Percentiles rank a stretch among this genome's conserved stretches.
Conservation (phyloP, 768 basidiomycete species). For the button mushroom (Agaricus bisporus) region DNA sequence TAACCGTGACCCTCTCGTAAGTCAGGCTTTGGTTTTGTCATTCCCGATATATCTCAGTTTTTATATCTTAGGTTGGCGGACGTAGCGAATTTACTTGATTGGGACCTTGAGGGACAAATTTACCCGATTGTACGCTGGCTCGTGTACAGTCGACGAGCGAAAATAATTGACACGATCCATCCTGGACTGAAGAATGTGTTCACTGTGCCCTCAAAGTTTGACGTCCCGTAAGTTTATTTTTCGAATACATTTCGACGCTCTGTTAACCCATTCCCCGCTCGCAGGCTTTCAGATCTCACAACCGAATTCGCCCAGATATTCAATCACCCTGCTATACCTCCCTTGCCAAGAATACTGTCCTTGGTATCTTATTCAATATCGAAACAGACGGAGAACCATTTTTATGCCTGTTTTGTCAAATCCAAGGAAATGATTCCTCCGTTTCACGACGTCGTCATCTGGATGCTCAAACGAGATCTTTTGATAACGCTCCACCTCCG, state of each 20-base stretch:
- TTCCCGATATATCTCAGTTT: neutral
- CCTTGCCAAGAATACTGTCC: conserved; percentile 70
- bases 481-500: conserved; percentile 81
- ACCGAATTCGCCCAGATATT: conserved; percentile 60
- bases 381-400: conserved; percentile 62
- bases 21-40: conserved; percentile 21
- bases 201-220: conserved; percentile 60
- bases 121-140: conserved; percentile 91
- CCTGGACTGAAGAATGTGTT: conserved; percentile 77
- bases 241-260: conserved; percentile 5
- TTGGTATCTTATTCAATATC: conserved; percentile 65
- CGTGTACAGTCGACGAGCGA: conserved; percentile 84
- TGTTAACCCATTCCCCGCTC: neutral
- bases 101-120: conserved; percentile 77
- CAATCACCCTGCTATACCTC: conserved; percentile 50
- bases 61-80: conserved; percentile 53
- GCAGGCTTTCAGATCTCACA: conserved; percentile 48
- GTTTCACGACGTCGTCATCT: conserved; percentile 80
- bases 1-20: conserved; percentile 71
- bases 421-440: conserved; percentile 58
- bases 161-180: conserved; percentile 84
- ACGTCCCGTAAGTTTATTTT: conserved; percentile 44
- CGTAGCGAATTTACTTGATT: conserved; percentile 74
- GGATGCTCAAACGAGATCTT: conserved; percentile 87
- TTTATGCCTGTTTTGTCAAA: conserved; percentile 74